phyloP scores from a whole-genome alignment of 2,329 filamentous ascomycete genomes.

The Aspergillus neotritici region DNA sequence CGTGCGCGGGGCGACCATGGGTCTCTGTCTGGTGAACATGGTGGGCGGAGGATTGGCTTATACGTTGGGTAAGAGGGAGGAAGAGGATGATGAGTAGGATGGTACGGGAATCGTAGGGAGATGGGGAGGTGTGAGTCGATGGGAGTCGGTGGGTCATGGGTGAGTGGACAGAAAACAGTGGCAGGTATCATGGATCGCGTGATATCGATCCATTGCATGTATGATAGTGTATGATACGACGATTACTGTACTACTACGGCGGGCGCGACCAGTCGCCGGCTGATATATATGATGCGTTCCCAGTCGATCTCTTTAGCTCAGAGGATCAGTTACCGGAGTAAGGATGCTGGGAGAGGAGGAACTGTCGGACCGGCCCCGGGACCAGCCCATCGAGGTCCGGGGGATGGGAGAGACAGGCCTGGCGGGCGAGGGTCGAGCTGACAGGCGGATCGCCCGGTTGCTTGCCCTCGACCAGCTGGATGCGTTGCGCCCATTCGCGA shows the following conservation, averaged over 20 bases:
- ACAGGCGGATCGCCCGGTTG: constrained; percentile 31
- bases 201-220: too few relatives aligned
- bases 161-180: too few relatives aligned
- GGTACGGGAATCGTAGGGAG: constrained; percentile 1
- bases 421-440: constrained; percentile 41
- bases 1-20: constrained; percentile 43
- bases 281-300: too few relatives aligned
- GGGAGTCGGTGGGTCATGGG: too few relatives aligned
- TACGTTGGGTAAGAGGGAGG: constrained; percentile 38
- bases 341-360: constrained; percentile 26
- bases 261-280: too few relatives aligned
- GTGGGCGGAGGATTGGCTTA: constrained; percentile 44
- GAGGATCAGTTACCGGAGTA: constrained; percentile 17
- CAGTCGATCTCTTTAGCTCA: too few relatives aligned
- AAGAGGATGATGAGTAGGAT: constrained; percentile 27
- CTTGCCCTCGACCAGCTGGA: constrained; percentile 38
- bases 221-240: too few relatives aligned
- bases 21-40: constrained; percentile 42
- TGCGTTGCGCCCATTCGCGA: constrained; percentile 39
- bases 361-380: constrained; percentile 29
- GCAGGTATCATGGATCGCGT: too few relatives aligned
- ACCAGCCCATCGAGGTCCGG: constrained; percentile 34
- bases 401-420: constrained; percentile 27
- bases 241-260: too few relatives aligned
- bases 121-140: background rate